Evolutionary conservation across 208 protist species (phyloP).

Genomic region (Crithidia brevicula): DNA sequence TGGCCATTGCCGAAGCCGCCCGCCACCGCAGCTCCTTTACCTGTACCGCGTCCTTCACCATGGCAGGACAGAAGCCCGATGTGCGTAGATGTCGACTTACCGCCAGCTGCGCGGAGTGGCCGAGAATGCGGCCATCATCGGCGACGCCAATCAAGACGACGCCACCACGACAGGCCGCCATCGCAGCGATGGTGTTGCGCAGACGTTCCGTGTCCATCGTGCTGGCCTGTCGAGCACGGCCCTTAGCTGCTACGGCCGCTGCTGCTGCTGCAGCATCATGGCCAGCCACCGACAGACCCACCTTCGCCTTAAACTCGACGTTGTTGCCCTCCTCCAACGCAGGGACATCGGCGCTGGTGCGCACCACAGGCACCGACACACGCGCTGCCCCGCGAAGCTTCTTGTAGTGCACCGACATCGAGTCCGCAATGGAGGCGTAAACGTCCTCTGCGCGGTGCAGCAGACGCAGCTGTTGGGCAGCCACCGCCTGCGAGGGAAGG

Average conservation of each 20-base stretch:
- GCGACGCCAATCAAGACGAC: conserved; percentile 78
- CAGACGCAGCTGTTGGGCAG: conserved; percentile 14
- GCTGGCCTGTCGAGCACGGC: background rate
- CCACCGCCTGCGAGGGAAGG: conserved; percentile 4
- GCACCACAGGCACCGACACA: conserved; percentile 32
- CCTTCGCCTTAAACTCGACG: conserved; percentile 81
- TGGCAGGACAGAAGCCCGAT: conserved; percentile 84
- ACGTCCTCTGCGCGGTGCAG: conserved; percentile 32
- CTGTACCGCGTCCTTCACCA: conserved; percentile 74
- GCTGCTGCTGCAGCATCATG: background rate
- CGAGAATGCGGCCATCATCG: conserved; percentile 69
- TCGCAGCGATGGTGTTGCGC: conserved; percentile 81
- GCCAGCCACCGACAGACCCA: background rate
- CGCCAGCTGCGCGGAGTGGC: conserved; percentile 52
- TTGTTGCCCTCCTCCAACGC: conserved; percentile 57
- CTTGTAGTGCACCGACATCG: conserved; percentile 60
- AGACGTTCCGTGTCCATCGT: conserved; percentile 76
- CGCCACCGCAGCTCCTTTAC: conserved; percentile 66
- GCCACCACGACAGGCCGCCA: conserved; percentile 78
- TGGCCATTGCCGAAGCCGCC: background rate
- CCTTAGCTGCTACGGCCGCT: background rate
- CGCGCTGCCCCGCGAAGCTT: conserved; percentile 48
- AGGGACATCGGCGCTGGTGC: conserved; percentile 50
- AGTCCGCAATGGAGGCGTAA: conserved; percentile 61
- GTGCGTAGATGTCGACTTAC: conserved; percentile 46